Evolutionary conservation across 2,329 filamentous ascomycete species (phyloP), one percentile per base, ranked within the genome.

Genomic region (Colletotrichum spaethianum): DNA sequence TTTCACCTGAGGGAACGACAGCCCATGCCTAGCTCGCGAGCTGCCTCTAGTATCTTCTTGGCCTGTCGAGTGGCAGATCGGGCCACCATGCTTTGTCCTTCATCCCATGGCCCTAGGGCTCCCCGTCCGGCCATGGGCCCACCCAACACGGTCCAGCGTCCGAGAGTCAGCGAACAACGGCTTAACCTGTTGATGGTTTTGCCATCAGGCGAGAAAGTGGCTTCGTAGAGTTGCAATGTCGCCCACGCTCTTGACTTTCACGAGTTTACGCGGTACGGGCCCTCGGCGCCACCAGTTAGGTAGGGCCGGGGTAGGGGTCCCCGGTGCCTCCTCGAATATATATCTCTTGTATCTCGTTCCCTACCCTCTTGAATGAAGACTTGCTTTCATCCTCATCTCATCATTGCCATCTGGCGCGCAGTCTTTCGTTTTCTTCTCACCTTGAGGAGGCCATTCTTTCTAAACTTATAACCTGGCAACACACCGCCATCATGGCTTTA

Each of bases 71-170:
- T 55, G 46, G 36, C 53, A 70, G 67, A 36, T n/a, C 40, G 31
- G 31, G 31, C 33, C 42, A 38, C 38, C 50, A 68, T 62, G 57
- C 68, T 71, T 71, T 68, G 68, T 67, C 48, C 33, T 36, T 16
- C 28, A 26, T 53, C 31, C 23, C 33, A 61, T 40, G 23, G 23
- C 18, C 33, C 31, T 23, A 55, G 57, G 28, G 28, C 40, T 38
- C n/a, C 33, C 38, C 63, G 28, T 23, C 40, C 26, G 42, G 33
- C n/a, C n/a, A 18, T 48, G n/a, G 26, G 33, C n/a, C 55, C 28
- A 36, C 16, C 31, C 33, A n/a, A 48, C 23, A 31, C 33, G 53
- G 11, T 28, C 20, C 26, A n/a, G 20, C 40, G 64, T 56, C 64
- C 18, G 53, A 38, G 61, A 63, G 46, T 36, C 48, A 42, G 23